Conservation (phyloP, 352 stramenopile genomes). For the Thalassiosira mediterranea region DNA sequence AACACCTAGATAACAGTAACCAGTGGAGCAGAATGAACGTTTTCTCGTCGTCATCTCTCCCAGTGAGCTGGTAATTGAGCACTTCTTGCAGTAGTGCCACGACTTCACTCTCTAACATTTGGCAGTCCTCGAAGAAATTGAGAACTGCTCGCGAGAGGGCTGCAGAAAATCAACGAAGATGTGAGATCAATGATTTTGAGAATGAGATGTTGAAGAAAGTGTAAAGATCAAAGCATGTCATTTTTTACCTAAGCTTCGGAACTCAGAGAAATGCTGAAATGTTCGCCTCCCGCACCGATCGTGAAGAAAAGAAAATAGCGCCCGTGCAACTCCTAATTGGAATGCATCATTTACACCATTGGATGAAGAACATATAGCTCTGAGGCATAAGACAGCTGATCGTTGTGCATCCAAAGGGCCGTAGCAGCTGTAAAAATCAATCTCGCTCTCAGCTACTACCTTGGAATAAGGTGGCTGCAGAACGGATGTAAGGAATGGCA, state of each 20-base stretch:
- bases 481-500: conserved; percentile 51
- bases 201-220: conserved; percentile 5
- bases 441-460: conserved; percentile 24
- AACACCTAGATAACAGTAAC: conserved; percentile 64
- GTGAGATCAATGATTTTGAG: conserved; percentile 9
- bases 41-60: conserved; percentile 20
- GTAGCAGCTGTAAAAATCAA: conserved; percentile 44
- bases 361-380: conserved; percentile 29
- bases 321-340: conserved; percentile 34
- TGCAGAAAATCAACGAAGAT: neutral
- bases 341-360: conserved; percentile 23
- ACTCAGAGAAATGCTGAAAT: conserved; percentile 54
- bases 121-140: conserved; percentile 50
- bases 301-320: conserved; percentile 53
- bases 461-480: conserved; percentile 26
- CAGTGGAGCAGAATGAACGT: conserved; percentile 56
- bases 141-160: conserved; percentile 40
- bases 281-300: conserved; percentile 39
- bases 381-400: conserved; percentile 51
- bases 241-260: conserved; percentile 39
- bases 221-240: too few species aligned
- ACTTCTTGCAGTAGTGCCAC: conserved; percentile 34
- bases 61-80: conserved; percentile 32
- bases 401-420: conserved; percentile 35
- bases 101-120: conserved; percentile 42